Conservation (phyloP, 441 rosid species). For the Sinapis alba region DNA sequence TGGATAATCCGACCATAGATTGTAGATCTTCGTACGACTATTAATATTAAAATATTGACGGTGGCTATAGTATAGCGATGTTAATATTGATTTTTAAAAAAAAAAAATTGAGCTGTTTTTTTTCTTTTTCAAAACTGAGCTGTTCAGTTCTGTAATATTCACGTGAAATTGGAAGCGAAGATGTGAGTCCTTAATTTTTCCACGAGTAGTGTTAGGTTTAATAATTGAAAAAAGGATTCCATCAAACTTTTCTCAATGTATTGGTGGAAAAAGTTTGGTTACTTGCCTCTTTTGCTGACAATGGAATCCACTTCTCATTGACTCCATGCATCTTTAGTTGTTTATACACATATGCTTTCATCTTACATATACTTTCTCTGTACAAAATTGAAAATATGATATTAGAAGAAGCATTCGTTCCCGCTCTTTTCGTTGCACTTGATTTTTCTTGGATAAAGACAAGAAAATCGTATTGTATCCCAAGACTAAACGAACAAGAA, state of each 20-base stretch:
- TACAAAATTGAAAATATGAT: neutral
- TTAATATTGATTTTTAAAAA: neutral
- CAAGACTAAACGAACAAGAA: slow-evolving; percentile 36
- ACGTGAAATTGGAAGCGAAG: slow-evolving; percentile 11
- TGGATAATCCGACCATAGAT: neutral
- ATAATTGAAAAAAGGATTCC: slow-evolving; percentile 35
- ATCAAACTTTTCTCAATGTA: slow-evolving; percentile 15
- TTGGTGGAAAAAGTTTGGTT: slow-evolving; percentile 36
- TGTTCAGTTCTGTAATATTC: slow-evolving; percentile 6
- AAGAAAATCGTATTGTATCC: slow-evolving; percentile 28
- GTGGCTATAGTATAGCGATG: slow-evolving; percentile 3
- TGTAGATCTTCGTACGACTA: neutral
- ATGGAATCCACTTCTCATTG: slow-evolving; percentile 39
- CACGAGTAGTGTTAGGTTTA: slow-evolving; percentile 28
- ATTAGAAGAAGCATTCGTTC: slow-evolving; percentile 31
- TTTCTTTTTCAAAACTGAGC: neutral
- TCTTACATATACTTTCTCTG: neutral
- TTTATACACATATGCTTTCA: slow-evolving; percentile 7
- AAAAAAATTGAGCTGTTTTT: neutral
- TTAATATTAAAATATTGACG: neutral
- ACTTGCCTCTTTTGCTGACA: slow-evolving; percentile 42
- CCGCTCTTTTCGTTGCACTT: slow-evolving; percentile 41
- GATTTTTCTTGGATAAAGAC: slow-evolving; percentile 36
- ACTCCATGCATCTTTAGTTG: slow-evolving; percentile 33
- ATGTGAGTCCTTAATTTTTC: slow-evolving; percentile 16